Evolutionary conservation across 2,329 filamentous ascomycete genomes (phyloP).

Genomic region (Aspergillus jensenii): DNA sequence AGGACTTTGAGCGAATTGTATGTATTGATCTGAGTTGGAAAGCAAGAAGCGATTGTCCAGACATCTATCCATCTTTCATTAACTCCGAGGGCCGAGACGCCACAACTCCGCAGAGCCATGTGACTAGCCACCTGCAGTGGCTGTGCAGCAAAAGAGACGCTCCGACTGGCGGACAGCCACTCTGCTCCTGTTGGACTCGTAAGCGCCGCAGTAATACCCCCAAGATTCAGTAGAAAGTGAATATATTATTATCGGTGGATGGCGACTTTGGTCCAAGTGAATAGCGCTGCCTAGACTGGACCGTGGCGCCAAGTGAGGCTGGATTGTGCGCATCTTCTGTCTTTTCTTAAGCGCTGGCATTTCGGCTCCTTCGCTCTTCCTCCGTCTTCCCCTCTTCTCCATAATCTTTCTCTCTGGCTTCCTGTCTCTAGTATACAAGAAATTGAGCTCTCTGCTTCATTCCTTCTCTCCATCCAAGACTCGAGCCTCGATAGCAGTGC

Average conservation of each 20-base stretch:
- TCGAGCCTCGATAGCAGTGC: background rate
- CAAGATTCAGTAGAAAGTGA: background rate
- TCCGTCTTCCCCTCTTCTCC: background rate
- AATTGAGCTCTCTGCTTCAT: background rate
- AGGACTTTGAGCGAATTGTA: conserved; percentile 7
- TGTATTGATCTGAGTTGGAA: conserved; percentile 7
- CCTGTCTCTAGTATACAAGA: background rate
- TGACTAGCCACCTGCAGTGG: background rate
- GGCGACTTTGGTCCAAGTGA: background rate
- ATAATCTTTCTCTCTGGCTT: background rate
- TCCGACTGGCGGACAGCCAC: background rate
- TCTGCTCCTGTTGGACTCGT: background rate
- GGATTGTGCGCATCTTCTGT: background rate
- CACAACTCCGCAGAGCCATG: too few species aligned
- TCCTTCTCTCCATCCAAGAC: background rate
- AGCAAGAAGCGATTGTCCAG: conserved; percentile 1
- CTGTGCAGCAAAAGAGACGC: conserved; percentile 1
- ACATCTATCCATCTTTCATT: too few species aligned
- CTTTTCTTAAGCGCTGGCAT: background rate
- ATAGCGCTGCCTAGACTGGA: conserved; percentile 6
- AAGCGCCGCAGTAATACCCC: background rate
- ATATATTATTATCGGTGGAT: background rate
- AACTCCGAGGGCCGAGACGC: background rate
- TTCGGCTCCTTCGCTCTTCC: conserved; percentile 1
- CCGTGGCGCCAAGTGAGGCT: conserved; percentile 3